These are phyloP conservation scores for Helotiales sp. DNA, from an alignment of 2,329 filamentous ascomycete genomes.

Conservation along the genomic window DNA sequence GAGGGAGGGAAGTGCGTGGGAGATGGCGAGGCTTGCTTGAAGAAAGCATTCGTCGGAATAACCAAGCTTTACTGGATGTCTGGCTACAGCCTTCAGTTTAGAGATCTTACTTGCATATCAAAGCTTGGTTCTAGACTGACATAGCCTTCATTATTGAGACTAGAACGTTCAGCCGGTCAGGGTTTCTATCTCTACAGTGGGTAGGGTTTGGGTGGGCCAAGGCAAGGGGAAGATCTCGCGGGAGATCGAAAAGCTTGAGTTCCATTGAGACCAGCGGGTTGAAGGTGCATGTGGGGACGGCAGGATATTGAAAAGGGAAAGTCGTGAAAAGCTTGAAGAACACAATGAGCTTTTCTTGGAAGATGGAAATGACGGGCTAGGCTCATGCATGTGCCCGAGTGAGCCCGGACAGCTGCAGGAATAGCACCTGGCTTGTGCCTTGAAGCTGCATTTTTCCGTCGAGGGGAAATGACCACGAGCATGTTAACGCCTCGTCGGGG, in stretches of 20 bases:
- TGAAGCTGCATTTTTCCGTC: not conserved
- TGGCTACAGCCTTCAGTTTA: too few relatives aligned
- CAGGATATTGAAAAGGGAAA: too few relatives aligned
- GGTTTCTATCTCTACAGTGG: too few relatives aligned
- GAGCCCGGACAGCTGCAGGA: not conserved
- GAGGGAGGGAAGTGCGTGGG: not conserved
- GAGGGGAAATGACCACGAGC: not conserved
- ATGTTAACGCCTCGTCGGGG: not conserved
- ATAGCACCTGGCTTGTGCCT: not conserved
- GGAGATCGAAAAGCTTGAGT: slow-evolving; percentile 3
- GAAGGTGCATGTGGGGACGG: not conserved
- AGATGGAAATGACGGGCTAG: too few relatives aligned
- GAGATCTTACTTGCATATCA: too few relatives aligned
- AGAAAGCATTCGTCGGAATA: too few relatives aligned
- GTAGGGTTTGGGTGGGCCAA: not conserved
- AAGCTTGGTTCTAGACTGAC: too few relatives aligned
- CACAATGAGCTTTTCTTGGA: too few relatives aligned
- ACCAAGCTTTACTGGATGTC: too few relatives aligned
- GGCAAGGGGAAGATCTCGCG: not conserved
- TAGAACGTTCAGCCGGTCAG: too few relatives aligned
- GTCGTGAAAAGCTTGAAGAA: too few relatives aligned
- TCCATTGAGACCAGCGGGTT: not conserved
- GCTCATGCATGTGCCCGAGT: not conserved
- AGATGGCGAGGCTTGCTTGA: not conserved
- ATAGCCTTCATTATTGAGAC: too few relatives aligned